Percentiles rank a stretch among this genome's conserved stretches.
Evolutionary conservation across 208 protist species (phyloP).

Genomic region (Porcisia deanei): DNA sequence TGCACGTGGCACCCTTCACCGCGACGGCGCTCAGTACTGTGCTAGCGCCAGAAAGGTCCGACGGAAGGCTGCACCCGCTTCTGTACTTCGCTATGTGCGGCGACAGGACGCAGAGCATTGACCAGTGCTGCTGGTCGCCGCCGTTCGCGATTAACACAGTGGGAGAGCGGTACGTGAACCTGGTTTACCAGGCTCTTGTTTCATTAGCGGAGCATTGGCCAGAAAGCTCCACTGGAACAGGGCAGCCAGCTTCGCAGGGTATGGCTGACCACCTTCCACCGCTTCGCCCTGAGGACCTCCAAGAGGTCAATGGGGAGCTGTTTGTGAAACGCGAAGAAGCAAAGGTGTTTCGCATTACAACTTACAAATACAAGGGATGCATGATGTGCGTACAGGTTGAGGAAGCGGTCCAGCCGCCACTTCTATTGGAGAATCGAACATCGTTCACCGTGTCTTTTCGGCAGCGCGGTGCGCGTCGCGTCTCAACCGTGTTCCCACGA

Average conservation of each 20-base stretch:
- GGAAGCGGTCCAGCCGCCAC: slow-evolving; percentile 49
- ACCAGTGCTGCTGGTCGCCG: slow-evolving; percentile 41
- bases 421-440: slow-evolving; percentile 80
- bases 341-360: slow-evolving; percentile 47
- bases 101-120: slow-evolving; percentile 26
- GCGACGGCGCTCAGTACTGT: not conserved
- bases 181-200: slow-evolving; percentile 42
- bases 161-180: slow-evolving; percentile 53
- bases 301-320: slow-evolving; percentile 35
- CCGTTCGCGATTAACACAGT: slow-evolving; percentile 48
- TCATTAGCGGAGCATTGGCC: slow-evolving; percentile 48
- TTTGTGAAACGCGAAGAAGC: slow-evolving; percentile 42
- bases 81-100: slow-evolving; percentile 14
- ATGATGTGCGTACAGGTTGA: slow-evolving; percentile 62
- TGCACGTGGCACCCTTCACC: slow-evolving; percentile 3
- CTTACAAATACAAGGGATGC: slow-evolving; percentile 34
- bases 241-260: not conserved
- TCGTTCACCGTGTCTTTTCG: slow-evolving; percentile 50
- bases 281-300: slow-evolving; percentile 46
- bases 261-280: slow-evolving; percentile 33
- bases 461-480: slow-evolving; percentile 38
- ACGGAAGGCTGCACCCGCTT: slow-evolving; percentile 18
- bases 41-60: not conserved
- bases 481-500: slow-evolving; percentile 49
- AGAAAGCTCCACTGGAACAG: slow-evolving; percentile 5